Percentiles rank a stretch among this genome's conserved stretches.
These are phyloP conservation scores for Tephrocybe sp. DNA, from an alignment of 768 basidiomycete species.

Conservation along the genomic window DNA sequence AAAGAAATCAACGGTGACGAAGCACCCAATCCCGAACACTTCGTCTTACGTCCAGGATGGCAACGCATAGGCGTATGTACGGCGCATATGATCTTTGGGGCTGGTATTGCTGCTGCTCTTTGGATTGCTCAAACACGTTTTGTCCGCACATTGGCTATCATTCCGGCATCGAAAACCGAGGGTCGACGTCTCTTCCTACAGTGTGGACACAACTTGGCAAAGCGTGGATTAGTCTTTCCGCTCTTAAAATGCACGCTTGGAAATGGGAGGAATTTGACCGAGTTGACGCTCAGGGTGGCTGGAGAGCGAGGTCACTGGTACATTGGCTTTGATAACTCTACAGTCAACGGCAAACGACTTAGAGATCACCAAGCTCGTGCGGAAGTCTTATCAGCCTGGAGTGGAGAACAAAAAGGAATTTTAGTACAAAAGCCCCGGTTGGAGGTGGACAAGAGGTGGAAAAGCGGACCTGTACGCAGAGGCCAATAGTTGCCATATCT, in stretches of 20 bases:
- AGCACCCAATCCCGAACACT: slow-evolving; percentile 15
- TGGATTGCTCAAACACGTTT: slow-evolving; percentile 30
- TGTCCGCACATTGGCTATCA: slow-evolving; percentile 29
- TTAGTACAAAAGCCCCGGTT: slow-evolving; percentile 7
- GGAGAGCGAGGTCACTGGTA: slow-evolving; percentile 34
- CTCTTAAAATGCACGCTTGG: slow-evolving; percentile 25
- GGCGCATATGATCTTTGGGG: slow-evolving; percentile 28
- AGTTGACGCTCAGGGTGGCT: slow-evolving; percentile 29
- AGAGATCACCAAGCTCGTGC: slow-evolving; percentile 23
- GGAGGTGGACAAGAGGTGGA: slow-evolving; percentile 23
- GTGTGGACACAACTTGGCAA: slow-evolving; percentile 29
- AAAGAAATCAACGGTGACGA: slow-evolving; percentile 16
- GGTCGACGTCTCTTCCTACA: slow-evolving; percentile 29
- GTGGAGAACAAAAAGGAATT: slow-evolving; percentile 15
- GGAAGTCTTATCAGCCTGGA: slow-evolving; percentile 28
- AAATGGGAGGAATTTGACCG: slow-evolving; percentile 31
- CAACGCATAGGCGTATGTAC: slow-evolving; percentile 30
- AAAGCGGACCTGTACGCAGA: slow-evolving; percentile 26
- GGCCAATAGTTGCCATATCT: background rate
- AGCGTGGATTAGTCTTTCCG: slow-evolving; percentile 26
- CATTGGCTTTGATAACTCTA: slow-evolving; percentile 26
- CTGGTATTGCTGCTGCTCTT: slow-evolving; percentile 29
- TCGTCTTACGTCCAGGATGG: slow-evolving; percentile 31
- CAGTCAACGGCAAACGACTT: slow-evolving; percentile 24
- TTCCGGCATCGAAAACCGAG: slow-evolving; percentile 20